Base-by-base conservation (phyloP, 164 flowering plant genomes). In the Nymphaea colorata region DNA sequence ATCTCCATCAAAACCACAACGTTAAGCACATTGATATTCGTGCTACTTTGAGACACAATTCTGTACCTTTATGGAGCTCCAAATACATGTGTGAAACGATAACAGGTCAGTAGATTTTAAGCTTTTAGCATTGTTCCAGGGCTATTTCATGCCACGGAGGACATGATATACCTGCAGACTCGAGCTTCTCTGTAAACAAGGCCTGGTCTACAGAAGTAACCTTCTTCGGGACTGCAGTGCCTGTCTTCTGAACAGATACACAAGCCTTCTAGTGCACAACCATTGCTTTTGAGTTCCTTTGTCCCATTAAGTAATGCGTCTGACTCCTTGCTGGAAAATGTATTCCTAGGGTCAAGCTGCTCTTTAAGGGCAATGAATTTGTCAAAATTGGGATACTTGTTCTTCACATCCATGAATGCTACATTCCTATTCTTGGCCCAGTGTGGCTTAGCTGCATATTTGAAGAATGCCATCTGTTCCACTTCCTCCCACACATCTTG, bases 381-480 rank as follows among this genome's bases (percentile, higher is more conserved):
- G 5, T 60, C 60, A 42, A 81, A 84, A 10, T 79, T 79, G 0
- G 78, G 77, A 66, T 84, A 88, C 77, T 88, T 92, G 0, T 74
- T 64, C n/a, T 76, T 76, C 70, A 87, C 98, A 4, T 71, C 81
- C 42, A 75, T 7, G 79, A 93, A 88, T 3, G 88, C 95, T 14
- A 85, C 43, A 44, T 86, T 82, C 77, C 93, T 76, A 66, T 93
- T 90, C 79, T 93, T 93, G 4, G 83, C 98, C 96, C 96, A 92
- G 67, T 92, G 96, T 18, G 96, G 98, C 74, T 70, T 85, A 1
- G 93, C 95, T 12, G 81, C 83, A 67, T 88, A 76, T 76, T 92
- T 90, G 78, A 92, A 83, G 75, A 90, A 88, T 3, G 94, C 96
- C 80, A 92, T 82, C 64, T 92, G 98, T 76, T 92, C 96, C 44